Conservation (phyloP, 345 rosid genomes). For the Nephelium lappaceum region DNA sequence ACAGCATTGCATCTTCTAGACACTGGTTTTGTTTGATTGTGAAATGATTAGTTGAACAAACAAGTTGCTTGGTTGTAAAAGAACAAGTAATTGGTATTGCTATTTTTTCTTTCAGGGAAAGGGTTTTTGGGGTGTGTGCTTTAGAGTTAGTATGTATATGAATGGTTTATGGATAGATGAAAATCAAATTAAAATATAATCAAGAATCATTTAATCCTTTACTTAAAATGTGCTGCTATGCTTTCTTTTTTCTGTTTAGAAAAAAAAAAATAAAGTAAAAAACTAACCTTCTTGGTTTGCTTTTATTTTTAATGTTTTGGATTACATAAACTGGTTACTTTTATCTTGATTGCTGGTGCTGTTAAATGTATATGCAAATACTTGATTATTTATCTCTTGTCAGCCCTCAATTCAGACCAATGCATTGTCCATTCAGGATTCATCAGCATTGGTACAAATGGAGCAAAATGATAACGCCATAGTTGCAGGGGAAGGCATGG, state of each 20-base stretch:
- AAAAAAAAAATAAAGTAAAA: no score
- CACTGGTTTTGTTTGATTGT: not conserved
- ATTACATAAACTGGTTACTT: not conserved
- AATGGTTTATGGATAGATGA: not conserved
- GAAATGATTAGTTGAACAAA: no score
- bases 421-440: conserved; percentile 30
- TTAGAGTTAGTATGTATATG: not conserved
- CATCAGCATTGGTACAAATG: conserved; percentile 37
- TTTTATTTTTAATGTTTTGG: not conserved
- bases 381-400: conserved; percentile 14
- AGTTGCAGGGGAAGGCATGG: conserved; percentile 33
- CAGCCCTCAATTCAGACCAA: conserved; percentile 37
- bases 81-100: not conserved
- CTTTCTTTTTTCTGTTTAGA: not conserved
- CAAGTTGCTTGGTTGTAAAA: not conserved
- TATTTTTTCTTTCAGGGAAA: not conserved
- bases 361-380: not conserved
- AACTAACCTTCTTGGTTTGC: not conserved
- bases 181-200: conserved; percentile 2
- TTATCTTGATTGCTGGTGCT: not conserved
- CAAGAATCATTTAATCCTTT: not conserved
- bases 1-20: not conserved
- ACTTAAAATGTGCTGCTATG: not conserved
- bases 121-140: not conserved
- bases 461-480: conserved; percentile 34